phyloP scores from a whole-genome alignment of 768 basidiomycete genomes.

The Sporobolomyces pararoseus region DNA sequence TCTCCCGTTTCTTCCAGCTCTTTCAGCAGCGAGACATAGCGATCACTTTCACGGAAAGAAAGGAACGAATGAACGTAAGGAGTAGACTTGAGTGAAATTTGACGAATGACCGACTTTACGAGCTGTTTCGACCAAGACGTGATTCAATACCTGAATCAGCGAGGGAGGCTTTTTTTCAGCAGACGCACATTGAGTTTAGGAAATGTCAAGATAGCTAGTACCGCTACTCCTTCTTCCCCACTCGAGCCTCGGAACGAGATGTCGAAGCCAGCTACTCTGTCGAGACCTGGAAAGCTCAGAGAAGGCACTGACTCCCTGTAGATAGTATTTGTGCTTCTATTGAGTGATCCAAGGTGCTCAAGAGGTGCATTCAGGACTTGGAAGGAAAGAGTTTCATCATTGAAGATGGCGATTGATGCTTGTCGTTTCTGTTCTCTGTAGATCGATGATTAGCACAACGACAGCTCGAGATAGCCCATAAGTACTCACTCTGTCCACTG shows the following conservation, averaged over 20 bases:
- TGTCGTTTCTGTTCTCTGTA: neutral
- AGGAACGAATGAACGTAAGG: conserved; percentile 48
- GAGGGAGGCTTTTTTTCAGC: neutral
- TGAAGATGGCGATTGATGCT: neutral
- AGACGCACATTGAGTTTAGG: conserved; percentile 43
- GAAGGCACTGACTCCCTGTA: neutral
- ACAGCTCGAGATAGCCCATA: neutral
- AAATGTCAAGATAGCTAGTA: conserved; percentile 42
- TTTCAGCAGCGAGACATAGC: conserved; percentile 39
- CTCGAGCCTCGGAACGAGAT: conserved; percentile 39
- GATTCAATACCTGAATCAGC: neutral
- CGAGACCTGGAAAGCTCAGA: conserved; percentile 23
- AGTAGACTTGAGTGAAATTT: conserved; percentile 28
- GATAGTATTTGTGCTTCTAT: neutral
- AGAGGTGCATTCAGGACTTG: neutral
- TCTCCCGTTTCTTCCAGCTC: conserved; percentile 32
- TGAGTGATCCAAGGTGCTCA: neutral
- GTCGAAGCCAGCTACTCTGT: conserved; percentile 44
- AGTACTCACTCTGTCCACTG: conserved; percentile 7
- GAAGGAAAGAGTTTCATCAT: neutral
- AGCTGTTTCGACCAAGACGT: conserved; percentile 27
- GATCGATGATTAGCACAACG: neutral
- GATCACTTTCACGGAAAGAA: conserved; percentile 45
- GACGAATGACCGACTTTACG: conserved; percentile 32
- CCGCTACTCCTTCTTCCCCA: conserved; percentile 43